Conservation (phyloP, 139 green algal genomes). For the Asterochloris sp. region DNA sequence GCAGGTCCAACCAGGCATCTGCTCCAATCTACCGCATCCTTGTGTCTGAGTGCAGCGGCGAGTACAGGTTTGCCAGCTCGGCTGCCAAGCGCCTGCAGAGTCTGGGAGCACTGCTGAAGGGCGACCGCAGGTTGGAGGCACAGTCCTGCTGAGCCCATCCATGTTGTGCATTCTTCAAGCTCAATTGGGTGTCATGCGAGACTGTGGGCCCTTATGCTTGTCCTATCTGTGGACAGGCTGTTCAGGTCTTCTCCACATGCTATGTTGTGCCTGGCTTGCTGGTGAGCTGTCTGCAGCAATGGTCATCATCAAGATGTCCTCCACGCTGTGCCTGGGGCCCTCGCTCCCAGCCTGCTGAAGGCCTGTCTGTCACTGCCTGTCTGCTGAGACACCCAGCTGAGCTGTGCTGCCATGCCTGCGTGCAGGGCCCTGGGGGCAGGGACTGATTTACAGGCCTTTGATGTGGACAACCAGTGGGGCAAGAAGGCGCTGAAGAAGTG, state of each 20-base stretch:
- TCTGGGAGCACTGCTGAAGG: slow-evolving; percentile 29
- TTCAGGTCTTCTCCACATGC: too few species aligned
- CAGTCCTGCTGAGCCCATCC: background rate
- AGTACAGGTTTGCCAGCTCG: slow-evolving; percentile 33
- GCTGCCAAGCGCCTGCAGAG: slow-evolving; percentile 33
- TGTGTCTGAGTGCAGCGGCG: slow-evolving; percentile 23
- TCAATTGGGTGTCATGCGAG: too few species aligned
- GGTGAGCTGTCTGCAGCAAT: too few species aligned
- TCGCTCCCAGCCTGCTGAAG: too few species aligned
- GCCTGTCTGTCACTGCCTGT: too few species aligned
- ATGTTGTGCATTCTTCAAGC: too few species aligned
- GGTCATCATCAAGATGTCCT: too few species aligned
- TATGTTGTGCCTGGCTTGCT: too few species aligned
- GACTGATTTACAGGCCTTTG: slow-evolving; percentile 44
- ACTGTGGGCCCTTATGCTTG: too few species aligned
- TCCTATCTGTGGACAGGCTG: too few species aligned
- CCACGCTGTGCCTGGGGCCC: too few species aligned
- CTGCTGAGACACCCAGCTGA: too few species aligned
- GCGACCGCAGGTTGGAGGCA: slow-evolving; percentile 30
- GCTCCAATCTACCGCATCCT: slow-evolving; percentile 35
- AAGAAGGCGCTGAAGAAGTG: slow-evolving; percentile 28
- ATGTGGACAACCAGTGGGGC: slow-evolving; percentile 53
- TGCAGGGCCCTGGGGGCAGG: slow-evolving; percentile 37
- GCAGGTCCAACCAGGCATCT: slow-evolving; percentile 26
- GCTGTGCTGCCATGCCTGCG: background rate